phyloP scores from a whole-genome alignment of 306 rosid species.

The Inga laurina region DNA sequence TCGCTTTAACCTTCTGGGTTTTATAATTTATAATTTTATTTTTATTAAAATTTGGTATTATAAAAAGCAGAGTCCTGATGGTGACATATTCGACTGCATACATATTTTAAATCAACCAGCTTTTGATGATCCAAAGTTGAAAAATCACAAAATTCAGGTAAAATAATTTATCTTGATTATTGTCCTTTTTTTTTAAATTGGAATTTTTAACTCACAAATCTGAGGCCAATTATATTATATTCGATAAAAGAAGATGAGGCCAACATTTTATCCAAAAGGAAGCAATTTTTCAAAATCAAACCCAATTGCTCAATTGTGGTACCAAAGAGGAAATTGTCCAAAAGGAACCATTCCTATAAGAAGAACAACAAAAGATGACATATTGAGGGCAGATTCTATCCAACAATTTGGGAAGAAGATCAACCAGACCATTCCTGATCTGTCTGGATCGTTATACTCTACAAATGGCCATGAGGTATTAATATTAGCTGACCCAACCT shows the following conservation, averaged over 20 bases:
- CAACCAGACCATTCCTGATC: slow-evolving; percentile 28
- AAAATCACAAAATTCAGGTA: slow-evolving; percentile 40
- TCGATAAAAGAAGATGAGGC: not conserved
- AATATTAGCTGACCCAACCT: not conserved
- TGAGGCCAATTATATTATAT: not conserved
- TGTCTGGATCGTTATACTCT: slow-evolving; percentile 31
- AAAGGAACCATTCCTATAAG: slow-evolving; percentile 53
- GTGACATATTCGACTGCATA: slow-evolving; percentile 51
- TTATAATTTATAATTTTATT: not conserved
- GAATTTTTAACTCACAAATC: no score
- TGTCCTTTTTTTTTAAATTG: no score
- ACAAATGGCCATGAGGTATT: slow-evolving; percentile 55
- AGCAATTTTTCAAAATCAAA: not conserved
- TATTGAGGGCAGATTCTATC: slow-evolving; percentile 49
- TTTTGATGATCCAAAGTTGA: slow-evolving; percentile 54
- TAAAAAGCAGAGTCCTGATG: slow-evolving; percentile 56
- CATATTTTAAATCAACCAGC: slow-evolving; percentile 23
- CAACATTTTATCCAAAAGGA: not conserved
- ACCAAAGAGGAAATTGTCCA: slow-evolving; percentile 28
- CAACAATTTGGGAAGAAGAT: slow-evolving; percentile 25
- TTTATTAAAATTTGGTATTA: slow-evolving; percentile 7
- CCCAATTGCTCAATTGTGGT: slow-evolving; percentile 28
- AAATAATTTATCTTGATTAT: not conserved
- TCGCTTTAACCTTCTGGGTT: no score
- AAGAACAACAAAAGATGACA: slow-evolving; percentile 47